Evolutionary conservation across 1,139 yeast species (phyloP).

Genomic region (Taphrina communis): DNA sequence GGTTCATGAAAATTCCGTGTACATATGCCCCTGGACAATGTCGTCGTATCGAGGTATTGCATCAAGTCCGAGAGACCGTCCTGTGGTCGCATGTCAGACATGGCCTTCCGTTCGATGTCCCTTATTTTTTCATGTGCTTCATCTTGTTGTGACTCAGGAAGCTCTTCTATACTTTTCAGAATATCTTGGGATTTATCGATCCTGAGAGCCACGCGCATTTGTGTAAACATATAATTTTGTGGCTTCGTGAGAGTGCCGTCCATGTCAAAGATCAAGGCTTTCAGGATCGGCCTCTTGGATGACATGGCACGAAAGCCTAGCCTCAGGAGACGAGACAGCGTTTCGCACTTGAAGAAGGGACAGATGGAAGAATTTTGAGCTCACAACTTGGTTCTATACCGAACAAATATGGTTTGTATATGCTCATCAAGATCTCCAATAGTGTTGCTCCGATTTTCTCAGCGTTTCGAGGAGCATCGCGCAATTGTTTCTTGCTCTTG

Average conservation of each 20-base stretch:
- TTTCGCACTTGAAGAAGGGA: neutral
- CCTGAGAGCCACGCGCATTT: constrained; percentile 65
- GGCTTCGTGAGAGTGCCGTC: constrained; percentile 72
- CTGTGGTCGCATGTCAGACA: constrained; percentile 65
- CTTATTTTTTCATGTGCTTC: constrained; percentile 59
- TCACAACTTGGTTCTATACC: too few species aligned
- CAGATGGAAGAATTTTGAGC: neutral
- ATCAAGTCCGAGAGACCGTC: constrained; percentile 52
- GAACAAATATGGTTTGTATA: too few species aligned
- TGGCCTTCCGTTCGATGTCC: constrained; percentile 62
- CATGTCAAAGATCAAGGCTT: constrained; percentile 69
- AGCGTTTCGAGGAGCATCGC: too few species aligned
- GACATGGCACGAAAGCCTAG: constrained; percentile 4
- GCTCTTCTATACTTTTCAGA: constrained; percentile 57
- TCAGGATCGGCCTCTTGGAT: constrained; percentile 41
- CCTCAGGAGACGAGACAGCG: neutral
- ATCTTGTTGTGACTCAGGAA: constrained; percentile 52
- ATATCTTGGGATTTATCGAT: constrained; percentile 60
- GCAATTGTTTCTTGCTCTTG: neutral
- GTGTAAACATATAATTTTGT: constrained; percentile 50
- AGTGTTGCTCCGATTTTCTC: too few species aligned
- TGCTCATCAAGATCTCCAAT: too few species aligned
- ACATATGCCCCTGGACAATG: constrained; percentile 61
- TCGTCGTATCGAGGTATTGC: constrained; percentile 51
- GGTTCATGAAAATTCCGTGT: constrained; percentile 61